A percentile compares a stretch with the other conserved stretches of the same genome.
These are phyloP conservation scores for Gaertneriomyces semiglobifer DNA, from an alignment of 192 early-diverging fungal species.

Conservation along the genomic window DNA sequence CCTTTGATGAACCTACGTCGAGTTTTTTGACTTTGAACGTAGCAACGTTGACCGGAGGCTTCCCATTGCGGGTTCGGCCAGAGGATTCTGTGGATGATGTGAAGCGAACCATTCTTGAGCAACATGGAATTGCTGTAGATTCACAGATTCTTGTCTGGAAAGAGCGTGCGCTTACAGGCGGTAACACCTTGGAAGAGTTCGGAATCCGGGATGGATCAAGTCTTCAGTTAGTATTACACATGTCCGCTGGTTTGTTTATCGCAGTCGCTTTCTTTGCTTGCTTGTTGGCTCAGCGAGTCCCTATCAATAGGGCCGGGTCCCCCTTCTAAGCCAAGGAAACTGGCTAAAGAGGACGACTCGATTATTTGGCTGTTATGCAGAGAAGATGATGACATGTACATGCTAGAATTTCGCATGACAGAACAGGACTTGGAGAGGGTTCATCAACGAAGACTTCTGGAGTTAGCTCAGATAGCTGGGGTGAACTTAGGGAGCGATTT, in stretches of 20 bases:
- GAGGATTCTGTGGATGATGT: constrained; percentile 43
- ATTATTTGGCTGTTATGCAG: constrained; percentile 54
- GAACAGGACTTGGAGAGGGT: constrained; percentile 21
- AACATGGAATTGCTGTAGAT: constrained; percentile 40
- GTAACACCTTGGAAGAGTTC: constrained; percentile 29
- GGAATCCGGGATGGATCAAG: constrained; percentile 40
- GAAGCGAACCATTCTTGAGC: constrained; percentile 42
- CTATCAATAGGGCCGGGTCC: constrained; percentile 47
- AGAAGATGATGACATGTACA: constrained; percentile 54
- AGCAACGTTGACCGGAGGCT: constrained; percentile 46
- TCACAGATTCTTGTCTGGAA: constrained; percentile 47
- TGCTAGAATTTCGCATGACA: constrained; percentile 53
- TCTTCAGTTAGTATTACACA: constrained; percentile 48
- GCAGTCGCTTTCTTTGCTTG: constrained; percentile 21
- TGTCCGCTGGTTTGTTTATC: constrained; percentile 42
- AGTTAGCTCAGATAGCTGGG: constrained; percentile 27
- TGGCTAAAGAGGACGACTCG: constrained; percentile 38
- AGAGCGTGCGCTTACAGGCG: constrained; percentile 41
- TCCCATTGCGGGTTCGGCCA: constrained; percentile 30
- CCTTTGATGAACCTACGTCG: too few species aligned
- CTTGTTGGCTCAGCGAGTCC: constrained; percentile 8
- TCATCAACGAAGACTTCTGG: constrained; percentile 13
- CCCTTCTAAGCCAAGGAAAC: constrained; percentile 39
- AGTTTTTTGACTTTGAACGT: constrained; percentile 30
- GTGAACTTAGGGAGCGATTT: too few species aligned